Percentiles rank a stretch among this genome's conserved stretches.
These are phyloP conservation scores for Albophoma yamanashiensis DNA, from an alignment of 2,329 filamentous ascomycete genomes.

Conservation along the genomic window DNA sequence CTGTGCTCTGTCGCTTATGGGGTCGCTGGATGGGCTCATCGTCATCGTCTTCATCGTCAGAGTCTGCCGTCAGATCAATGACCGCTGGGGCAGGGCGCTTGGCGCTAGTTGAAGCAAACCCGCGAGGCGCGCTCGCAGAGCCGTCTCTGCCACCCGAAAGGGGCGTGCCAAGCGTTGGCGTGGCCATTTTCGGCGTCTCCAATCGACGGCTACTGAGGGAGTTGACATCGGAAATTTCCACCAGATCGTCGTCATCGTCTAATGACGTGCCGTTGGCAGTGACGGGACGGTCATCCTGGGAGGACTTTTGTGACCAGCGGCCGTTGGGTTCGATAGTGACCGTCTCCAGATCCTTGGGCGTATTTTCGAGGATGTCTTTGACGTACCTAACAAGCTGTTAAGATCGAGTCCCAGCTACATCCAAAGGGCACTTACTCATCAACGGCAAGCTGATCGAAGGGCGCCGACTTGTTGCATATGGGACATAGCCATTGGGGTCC, in stretches of 20 bases:
- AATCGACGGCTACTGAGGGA: conserved; percentile 20
- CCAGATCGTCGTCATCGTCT: conserved; percentile 39
- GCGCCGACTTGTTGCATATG: conserved; percentile 74
- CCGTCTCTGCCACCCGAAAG: conserved; percentile 23
- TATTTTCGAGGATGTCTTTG: conserved; percentile 71
- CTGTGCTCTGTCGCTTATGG: conserved; percentile 33
- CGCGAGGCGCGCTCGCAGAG: conserved; percentile 23
- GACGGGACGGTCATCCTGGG: conserved; percentile 17
- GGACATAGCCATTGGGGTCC: conserved; percentile 96
- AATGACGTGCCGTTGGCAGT: conserved; percentile 16
- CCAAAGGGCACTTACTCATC: conserved; percentile 55
- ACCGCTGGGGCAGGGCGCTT: conserved; percentile 42
- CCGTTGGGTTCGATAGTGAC: conserved; percentile 87
- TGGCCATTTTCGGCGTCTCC: conserved; percentile 24
- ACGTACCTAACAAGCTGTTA: conserved; percentile 54
- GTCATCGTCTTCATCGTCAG: conserved; percentile 40
- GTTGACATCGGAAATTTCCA: conserved; percentile 35
- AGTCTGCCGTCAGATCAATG: conserved; percentile 48
- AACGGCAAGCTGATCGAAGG: conserved; percentile 73
- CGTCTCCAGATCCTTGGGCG: conserved; percentile 61
- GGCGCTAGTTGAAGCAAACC: conserved; percentile 22
- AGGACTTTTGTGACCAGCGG: conserved; percentile 48
- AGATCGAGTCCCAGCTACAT: not conserved
- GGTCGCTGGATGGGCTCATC: conserved; percentile 32
- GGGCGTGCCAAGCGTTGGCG: conserved; percentile 26